Percentiles rank a stretch among this genome's conserved stretches.
phyloP scores from a whole-genome alignment of 208 protist genomes.

The Acanthamoeba rhysodes region DNA sequence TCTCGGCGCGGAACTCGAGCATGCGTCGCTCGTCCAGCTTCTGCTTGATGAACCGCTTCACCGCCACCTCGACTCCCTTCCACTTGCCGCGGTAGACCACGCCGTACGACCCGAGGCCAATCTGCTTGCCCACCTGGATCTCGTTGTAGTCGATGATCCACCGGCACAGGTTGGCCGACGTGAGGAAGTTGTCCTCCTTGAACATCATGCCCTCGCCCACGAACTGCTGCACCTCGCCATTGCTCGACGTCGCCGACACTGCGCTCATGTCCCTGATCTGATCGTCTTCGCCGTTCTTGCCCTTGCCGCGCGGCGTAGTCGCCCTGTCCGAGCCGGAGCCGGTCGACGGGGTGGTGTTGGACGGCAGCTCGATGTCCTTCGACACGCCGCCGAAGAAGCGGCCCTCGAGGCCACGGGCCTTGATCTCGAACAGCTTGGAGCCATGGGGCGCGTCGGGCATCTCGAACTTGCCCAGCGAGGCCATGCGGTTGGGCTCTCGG shows the following conservation, averaged over 20 bases:
- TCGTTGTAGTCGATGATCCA: slow-evolving; percentile 68
- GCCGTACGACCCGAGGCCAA: slow-evolving; percentile 60
- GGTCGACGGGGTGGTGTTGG: not conserved
- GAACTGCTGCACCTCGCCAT: slow-evolving; percentile 8
- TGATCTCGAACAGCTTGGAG: slow-evolving; percentile 31
- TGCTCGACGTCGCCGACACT: not conserved
- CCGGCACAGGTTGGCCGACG: slow-evolving; percentile 71
- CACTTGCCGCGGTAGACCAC: slow-evolving; percentile 64
- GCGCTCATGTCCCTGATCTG: too few relatives aligned
- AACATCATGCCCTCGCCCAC: slow-evolving; percentile 55
- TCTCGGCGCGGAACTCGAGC: slow-evolving; percentile 74
- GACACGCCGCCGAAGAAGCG: slow-evolving; percentile 64
- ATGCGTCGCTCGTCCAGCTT: slow-evolving; percentile 54
- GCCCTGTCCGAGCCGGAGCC: not conserved
- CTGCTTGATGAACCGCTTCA: slow-evolving; percentile 74
- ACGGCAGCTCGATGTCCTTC: not conserved
- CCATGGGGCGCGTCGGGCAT: slow-evolving; percentile 10
- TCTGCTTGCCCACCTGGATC: slow-evolving; percentile 57
- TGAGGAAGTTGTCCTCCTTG: slow-evolving; percentile 72
- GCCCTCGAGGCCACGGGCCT: slow-evolving; percentile 12
- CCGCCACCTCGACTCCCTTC: slow-evolving; percentile 74
- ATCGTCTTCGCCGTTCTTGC: not conserved
- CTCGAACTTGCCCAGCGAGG: slow-evolving; percentile 62
- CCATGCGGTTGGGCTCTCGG: not conserved
- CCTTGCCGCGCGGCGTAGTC: not conserved